phyloP scores from a whole-genome alignment of 2,329 filamentous ascomycete genomes.

The Diaporthe destruens region DNA sequence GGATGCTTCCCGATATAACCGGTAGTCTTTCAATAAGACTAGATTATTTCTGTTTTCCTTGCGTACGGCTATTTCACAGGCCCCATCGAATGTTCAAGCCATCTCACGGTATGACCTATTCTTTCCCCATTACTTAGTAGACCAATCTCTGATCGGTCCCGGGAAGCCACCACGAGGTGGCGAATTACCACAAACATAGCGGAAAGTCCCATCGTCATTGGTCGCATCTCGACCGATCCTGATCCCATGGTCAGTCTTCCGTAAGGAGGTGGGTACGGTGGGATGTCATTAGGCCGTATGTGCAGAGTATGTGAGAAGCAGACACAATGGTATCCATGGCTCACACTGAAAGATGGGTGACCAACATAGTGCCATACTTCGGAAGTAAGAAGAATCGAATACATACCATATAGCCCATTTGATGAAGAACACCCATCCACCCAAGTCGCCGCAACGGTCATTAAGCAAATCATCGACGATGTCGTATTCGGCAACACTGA shows the following conservation, averaged over 20 bases:
- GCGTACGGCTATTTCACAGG: not conserved
- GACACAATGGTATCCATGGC: not conserved
- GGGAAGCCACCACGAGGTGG: not conserved
- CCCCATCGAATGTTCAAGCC: too few species aligned
- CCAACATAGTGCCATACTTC: too few species aligned
- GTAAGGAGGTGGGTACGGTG: not conserved
- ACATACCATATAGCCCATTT: not conserved
- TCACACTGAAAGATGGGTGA: too few species aligned
- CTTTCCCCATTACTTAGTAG: too few species aligned
- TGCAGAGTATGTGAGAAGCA: not conserved
- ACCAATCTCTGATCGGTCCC: not conserved
- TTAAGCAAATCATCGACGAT: not conserved
- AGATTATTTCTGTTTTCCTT: not conserved
- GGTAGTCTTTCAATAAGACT: not conserved
- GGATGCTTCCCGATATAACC: not conserved
- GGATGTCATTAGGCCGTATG: not conserved
- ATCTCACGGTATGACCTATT: not conserved
- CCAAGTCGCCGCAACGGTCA: not conserved
- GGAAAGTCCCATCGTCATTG: not conserved
- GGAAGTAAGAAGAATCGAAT: too few species aligned
- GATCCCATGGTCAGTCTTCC: not conserved
- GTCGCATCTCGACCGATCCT: constrained; percentile 7
- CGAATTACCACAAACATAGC: not conserved
- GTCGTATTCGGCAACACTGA: constrained; percentile 5
- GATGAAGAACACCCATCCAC: not conserved